Evolutionary conservation across 805 yeast species (phyloP).

Genomic region (Zygosaccharomyces pseudorouxii): DNA sequence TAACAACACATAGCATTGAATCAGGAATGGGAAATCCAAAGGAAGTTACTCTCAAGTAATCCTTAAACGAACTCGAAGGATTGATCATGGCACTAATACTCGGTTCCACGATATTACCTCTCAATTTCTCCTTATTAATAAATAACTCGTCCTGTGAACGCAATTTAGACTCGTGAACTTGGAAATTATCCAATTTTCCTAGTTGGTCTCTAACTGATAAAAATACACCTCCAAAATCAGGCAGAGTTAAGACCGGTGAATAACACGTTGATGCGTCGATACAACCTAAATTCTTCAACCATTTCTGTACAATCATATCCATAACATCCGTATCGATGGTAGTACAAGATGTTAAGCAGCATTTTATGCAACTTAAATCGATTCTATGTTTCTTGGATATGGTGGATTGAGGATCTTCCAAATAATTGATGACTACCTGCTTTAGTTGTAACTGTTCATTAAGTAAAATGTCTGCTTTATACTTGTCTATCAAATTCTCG

Average conservation of each 20-base stretch:
- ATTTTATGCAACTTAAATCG: conserved; percentile 72
- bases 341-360: conserved; percentile 86
- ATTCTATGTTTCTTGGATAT: conserved; percentile 72
- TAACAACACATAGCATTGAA: conserved; percentile 87
- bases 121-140: conserved; percentile 35
- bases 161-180: conserved; percentile 29
- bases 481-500: conserved; percentile 71
- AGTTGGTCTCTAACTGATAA: conserved; percentile 90
- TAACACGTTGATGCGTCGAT: conserved; percentile 66
- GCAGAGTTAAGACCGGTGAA: conserved; percentile 81
- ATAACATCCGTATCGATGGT: conserved; percentile 92
- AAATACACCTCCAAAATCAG: conserved; percentile 96
- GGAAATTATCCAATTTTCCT: conserved; percentile 32
- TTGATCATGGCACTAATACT: conserved; percentile 32
- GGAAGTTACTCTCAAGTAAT: conserved; percentile 70
- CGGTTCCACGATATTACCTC: conserved; percentile 32
- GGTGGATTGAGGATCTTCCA: conserved; percentile 80
- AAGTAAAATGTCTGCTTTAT: conserved; percentile 65
- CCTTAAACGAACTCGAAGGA: conserved; percentile 37
- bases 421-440: conserved; percentile 88
- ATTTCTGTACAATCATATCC: conserved; percentile 81
- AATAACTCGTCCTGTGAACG: conserved; percentile 33
- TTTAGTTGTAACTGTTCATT: conserved; percentile 87
- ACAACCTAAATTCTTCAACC: conserved; percentile 89
- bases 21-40: conserved; percentile 95